Evolutionary conservation across 805 yeast species (phyloP).

Genomic region (Myxozyma kluyveri): DNA sequence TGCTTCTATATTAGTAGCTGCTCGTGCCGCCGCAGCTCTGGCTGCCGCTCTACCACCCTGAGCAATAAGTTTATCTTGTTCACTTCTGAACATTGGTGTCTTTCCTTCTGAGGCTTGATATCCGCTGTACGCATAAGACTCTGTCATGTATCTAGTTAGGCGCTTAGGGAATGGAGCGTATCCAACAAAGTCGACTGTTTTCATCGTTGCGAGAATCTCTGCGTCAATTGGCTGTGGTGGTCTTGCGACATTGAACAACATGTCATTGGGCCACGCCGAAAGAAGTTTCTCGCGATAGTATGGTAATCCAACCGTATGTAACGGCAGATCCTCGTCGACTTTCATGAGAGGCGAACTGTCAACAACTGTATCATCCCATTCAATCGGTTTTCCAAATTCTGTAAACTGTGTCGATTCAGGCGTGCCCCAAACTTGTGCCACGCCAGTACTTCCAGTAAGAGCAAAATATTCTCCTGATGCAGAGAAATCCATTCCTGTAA

Average conservation of each 20-base stretch:
- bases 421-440: constrained; percentile 67
- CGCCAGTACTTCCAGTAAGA: constrained; percentile 62
- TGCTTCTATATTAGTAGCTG: constrained; percentile 2
- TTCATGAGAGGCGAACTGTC: constrained; percentile 8
- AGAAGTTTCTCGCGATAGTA: constrained; percentile 72
- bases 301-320: constrained; percentile 80
- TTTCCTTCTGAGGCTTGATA: constrained; percentile 11
- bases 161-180: constrained; percentile 53
- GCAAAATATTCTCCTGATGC: constrained; percentile 75
- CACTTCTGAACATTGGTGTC: constrained; percentile 30
- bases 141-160: constrained; percentile 36
- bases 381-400: constrained; percentile 48
- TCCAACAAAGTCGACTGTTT: constrained; percentile 41
- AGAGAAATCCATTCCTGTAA: constrained; percentile 55
- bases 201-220: constrained; percentile 44
- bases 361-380: constrained; percentile 49
- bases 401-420: constrained; percentile 46
- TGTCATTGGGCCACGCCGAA: constrained; percentile 74
- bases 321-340: constrained; percentile 44
- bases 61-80: constrained; percentile 23
- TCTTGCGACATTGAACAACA: constrained; percentile 61
- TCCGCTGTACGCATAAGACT: constrained; percentile 29
- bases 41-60: constrained; percentile 4
- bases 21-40: constrained; percentile 5
- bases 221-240: constrained; percentile 55